Percentiles rank a stretch among this genome's conserved stretches.
phyloP scores from a whole-genome alignment of 768 basidiomycete species.

The Butyriboletus loyo region DNA sequence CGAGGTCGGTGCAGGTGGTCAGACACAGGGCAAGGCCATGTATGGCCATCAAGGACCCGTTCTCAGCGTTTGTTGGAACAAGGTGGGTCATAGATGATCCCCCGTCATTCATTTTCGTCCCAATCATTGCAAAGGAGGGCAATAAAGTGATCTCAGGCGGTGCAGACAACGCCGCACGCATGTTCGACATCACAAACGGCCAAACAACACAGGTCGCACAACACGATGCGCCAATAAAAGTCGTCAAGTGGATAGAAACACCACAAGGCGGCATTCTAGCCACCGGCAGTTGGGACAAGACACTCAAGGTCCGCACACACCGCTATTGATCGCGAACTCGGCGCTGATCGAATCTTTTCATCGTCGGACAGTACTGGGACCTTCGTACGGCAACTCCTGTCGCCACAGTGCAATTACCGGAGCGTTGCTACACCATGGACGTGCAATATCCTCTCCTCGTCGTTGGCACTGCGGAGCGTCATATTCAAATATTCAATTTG shows the following conservation, averaged over 20 bases:
- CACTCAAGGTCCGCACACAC: constrained; percentile 65
- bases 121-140: constrained; percentile 59
- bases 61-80: constrained; percentile 86
- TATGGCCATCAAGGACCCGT: constrained; percentile 91
- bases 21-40: constrained; percentile 86
- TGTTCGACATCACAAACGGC: constrained; percentile 87
- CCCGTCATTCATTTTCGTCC: constrained; percentile 3
- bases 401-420: constrained; percentile 78
- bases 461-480: constrained; percentile 89
- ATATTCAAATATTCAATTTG: constrained; percentile 87
- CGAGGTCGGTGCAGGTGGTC: constrained; percentile 77
- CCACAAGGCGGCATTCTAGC: constrained; percentile 73
- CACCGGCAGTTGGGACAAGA: constrained; percentile 98
- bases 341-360: background rate
- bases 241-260: constrained; percentile 77
- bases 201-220: constrained; percentile 80
- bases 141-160: constrained; percentile 90
- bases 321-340: background rate
- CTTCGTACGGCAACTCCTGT: constrained; percentile 72
- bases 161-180: constrained; percentile 91
- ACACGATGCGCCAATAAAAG: constrained; percentile 87
- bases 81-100: constrained; percentile 41
- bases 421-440: constrained; percentile 87
- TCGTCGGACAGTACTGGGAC: constrained; percentile 82
- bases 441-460: constrained; percentile 81